phyloP scores from a whole-genome alignment of 2,329 filamentous ascomycete species.

The Epichloe sibirici region DNA sequence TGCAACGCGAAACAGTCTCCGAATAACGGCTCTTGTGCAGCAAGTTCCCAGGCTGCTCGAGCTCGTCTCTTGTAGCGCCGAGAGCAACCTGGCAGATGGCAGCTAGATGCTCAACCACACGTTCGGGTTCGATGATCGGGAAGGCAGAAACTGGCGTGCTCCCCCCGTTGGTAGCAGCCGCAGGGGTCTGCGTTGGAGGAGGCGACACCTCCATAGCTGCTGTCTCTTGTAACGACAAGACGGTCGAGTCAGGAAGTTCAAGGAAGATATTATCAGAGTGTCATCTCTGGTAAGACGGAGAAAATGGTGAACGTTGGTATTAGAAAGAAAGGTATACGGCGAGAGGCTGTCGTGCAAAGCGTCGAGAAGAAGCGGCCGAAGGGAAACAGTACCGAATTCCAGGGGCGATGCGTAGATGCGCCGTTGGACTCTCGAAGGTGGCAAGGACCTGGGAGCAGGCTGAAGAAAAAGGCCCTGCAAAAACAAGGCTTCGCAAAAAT shows the following conservation, averaged over 20 bases:
- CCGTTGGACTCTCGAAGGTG: neutral
- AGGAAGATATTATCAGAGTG: neutral
- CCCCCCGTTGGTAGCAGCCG: slow-evolving; percentile 24
- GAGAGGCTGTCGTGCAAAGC: neutral
- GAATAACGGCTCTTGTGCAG: slow-evolving; percentile 58
- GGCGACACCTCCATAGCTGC: slow-evolving; percentile 42
- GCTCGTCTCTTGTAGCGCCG: slow-evolving; percentile 63
- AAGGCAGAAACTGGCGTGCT: slow-evolving; percentile 35
- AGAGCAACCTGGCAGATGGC: slow-evolving; percentile 61
- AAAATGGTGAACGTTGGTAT: neutral
- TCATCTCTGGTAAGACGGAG: slow-evolving; percentile 1
- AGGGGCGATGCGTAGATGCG: neutral
- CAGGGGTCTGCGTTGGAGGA: slow-evolving; percentile 28
- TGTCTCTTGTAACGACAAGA: slow-evolving; percentile 7
- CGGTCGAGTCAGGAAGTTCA: neutral
- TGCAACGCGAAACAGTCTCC: slow-evolving; percentile 79
- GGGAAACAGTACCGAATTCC: neutral
- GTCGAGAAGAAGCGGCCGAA: neutral
- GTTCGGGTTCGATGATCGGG: slow-evolving; percentile 50
- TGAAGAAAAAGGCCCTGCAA: neutral
- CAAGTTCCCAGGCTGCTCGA: slow-evolving; percentile 71
- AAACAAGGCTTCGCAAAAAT: neutral
- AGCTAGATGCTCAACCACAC: slow-evolving; percentile 60
- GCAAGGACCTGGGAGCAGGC: neutral
- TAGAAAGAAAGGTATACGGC: neutral